phyloP scores from a whole-genome alignment of 2,329 filamentous ascomycete genomes.

The Stemphylium lycopersici region DNA sequence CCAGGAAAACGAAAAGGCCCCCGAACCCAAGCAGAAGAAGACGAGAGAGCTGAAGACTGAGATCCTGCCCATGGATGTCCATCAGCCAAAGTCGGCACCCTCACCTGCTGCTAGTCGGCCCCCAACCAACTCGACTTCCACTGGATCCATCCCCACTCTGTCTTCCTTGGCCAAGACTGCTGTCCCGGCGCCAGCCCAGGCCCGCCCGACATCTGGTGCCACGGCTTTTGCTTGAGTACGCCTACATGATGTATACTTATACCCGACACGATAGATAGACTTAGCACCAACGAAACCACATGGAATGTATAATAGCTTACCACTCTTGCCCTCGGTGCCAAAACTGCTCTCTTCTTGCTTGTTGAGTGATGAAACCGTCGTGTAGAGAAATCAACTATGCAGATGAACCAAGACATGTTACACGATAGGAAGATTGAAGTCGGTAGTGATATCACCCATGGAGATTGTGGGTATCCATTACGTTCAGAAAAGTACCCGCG shows the following conservation, averaged over 20 bases:
- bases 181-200: background rate
- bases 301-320: constrained; percentile 9
- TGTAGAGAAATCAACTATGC: background rate
- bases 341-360: background rate
- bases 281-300: background rate
- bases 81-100: constrained; percentile 43
- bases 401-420: background rate
- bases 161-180: constrained; percentile 9
- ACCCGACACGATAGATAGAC: background rate
- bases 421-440: background rate
- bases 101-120: constrained; percentile 25
- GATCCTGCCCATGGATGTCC: constrained; percentile 56
- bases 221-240: constrained; percentile 8
- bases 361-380: background rate
- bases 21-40: constrained; percentile 69
- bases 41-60: constrained; percentile 67
- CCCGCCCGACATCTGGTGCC: constrained; percentile 2
- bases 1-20: constrained; percentile 90
- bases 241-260: constrained; percentile 2
- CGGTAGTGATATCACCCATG: background rate
- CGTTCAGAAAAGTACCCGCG: background rate
- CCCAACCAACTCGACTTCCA: constrained; percentile 3
- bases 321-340: constrained; percentile 1
- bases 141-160: constrained; percentile 8
- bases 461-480: background rate